Conservation (phyloP, 305 asterid species). For the Fraxinus sp. region DNA sequence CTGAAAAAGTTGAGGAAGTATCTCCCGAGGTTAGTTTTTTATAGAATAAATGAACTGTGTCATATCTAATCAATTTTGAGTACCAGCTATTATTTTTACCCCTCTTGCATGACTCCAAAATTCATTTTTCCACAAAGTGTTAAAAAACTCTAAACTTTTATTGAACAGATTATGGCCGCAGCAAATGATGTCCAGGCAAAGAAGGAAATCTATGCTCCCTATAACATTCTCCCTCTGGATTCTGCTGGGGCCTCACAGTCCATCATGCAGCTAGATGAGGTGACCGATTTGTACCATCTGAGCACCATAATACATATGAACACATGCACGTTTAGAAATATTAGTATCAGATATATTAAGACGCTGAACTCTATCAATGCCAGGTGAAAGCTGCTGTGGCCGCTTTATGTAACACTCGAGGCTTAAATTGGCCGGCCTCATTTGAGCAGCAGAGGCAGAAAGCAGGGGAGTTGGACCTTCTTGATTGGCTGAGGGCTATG, state of each 20-base stretch:
- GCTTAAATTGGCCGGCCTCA: conserved; percentile 78
- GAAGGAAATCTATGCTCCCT: conserved; percentile 87
- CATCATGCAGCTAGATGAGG: conserved; percentile 99
- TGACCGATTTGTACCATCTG: conserved; percentile 30
- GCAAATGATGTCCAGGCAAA: conserved; percentile 97
- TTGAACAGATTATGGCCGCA: conserved; percentile 87
- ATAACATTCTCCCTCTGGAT: conserved; percentile 92
- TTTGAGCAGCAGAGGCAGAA: conserved; percentile 78
- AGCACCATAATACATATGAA: conserved; percentile 16
- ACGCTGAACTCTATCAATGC: conserved; percentile 14
- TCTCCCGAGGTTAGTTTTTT: conserved; percentile 79
- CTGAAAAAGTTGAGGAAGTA: conserved; percentile 93
- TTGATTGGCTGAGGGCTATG: conserved; percentile 98
- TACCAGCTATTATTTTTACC: background rate
- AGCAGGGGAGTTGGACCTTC: conserved; percentile 85
- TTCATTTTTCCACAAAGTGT: conserved; percentile 14
- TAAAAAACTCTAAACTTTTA: conserved; percentile 16
- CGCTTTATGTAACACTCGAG: conserved; percentile 67
- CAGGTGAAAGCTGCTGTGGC: conserved; percentile 92
- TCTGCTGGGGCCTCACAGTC: conserved; percentile 92
- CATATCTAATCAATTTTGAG: background rate
- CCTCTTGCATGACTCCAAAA: conserved; percentile 11
- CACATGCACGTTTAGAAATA: conserved; percentile 8
- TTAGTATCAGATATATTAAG: conserved; percentile 4
- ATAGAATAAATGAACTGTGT: conserved; percentile 5